phyloP scores from a whole-genome alignment of 345 rosid genomes.

The Gossypium stocksii region DNA sequence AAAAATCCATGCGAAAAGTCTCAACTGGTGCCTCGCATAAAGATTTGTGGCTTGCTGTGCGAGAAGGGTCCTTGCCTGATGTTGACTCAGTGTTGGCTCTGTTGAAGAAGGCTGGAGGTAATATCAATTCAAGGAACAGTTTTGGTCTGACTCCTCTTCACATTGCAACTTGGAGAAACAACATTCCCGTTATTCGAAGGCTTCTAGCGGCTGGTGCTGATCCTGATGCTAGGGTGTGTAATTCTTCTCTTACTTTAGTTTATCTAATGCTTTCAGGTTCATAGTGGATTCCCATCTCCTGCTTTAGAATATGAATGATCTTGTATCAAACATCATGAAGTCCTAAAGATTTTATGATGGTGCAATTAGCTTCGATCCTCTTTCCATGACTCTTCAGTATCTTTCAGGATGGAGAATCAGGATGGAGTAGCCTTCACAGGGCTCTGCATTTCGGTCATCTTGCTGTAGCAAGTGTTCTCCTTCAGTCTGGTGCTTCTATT shows the following conservation, averaged over 20 bases:
- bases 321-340: neutral
- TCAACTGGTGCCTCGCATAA: constrained; percentile 38
- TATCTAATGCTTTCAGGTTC: constrained; percentile 6
- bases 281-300: neutral
- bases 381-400: constrained; percentile 6
- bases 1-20: constrained; percentile 43
- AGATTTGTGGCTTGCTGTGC: constrained; percentile 75
- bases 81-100: constrained; percentile 60
- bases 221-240: constrained; percentile 93
- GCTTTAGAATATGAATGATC: neutral
- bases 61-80: constrained; percentile 79
- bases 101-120: constrained; percentile 81
- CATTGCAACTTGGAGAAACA: constrained; percentile 90
- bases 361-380: neutral
- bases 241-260: constrained; percentile 17
- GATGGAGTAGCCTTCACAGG: constrained; percentile 96
- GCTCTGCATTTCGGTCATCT: constrained; percentile 98
- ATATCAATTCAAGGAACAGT: constrained; percentile 60
- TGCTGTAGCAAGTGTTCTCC: constrained; percentile 81
- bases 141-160: constrained; percentile 89
- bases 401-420: constrained; percentile 97
- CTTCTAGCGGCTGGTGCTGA: constrained; percentile 93
- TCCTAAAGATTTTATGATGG: neutral
- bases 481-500: constrained; percentile 74
- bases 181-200: constrained; percentile 80